Conservation (phyloP, 1,139 yeast genomes). For the Scheffersomyces insectosa region DNA sequence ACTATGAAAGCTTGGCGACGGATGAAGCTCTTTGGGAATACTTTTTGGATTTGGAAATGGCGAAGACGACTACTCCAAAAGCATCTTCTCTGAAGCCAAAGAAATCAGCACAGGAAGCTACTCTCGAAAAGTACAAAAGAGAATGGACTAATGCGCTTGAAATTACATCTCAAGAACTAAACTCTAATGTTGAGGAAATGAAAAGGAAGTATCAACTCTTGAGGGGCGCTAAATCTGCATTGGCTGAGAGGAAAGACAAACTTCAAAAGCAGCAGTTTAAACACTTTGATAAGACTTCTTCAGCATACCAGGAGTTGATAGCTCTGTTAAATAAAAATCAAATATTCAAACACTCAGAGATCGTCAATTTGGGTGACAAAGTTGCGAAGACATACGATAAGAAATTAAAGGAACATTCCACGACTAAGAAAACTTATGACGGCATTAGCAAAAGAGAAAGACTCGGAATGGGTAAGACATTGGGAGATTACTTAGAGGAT, state of each 20-base stretch:
- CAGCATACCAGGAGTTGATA: constrained; percentile 17
- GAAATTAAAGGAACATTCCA: constrained; percentile 4
- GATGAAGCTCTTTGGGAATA: constrained; percentile 42
- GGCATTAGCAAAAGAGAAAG: constrained; percentile 30
- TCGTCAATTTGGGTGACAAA: constrained; percentile 21
- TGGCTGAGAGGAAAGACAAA: constrained; percentile 15
- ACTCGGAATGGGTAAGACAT: constrained; percentile 29
- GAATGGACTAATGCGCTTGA: constrained; percentile 30
- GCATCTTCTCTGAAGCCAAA: neutral
- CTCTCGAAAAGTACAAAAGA: constrained; percentile 1
- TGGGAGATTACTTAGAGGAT: constrained; percentile 34
- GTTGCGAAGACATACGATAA: constrained; percentile 4
- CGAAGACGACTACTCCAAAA: constrained; percentile 3
- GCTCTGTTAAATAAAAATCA: constrained; percentile 16
- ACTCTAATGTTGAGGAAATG: constrained; percentile 14
- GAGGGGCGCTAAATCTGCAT: constrained; percentile 12
- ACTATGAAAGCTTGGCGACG: constrained; percentile 29
- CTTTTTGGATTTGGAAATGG: constrained; percentile 10
- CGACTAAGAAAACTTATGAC: constrained; percentile 7
- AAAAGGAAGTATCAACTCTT: constrained; percentile 18
- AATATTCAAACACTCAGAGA: constrained; percentile 38
- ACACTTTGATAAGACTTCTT: constrained; percentile 22
- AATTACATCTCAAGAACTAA: constrained; percentile 1
- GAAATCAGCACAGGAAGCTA: neutral
- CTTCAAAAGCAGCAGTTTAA: constrained; percentile 27